These are phyloP conservation scores for Plectranthus barbatus DNA, from an alignment of 257 asterid species.

Conservation along the genomic window DNA sequence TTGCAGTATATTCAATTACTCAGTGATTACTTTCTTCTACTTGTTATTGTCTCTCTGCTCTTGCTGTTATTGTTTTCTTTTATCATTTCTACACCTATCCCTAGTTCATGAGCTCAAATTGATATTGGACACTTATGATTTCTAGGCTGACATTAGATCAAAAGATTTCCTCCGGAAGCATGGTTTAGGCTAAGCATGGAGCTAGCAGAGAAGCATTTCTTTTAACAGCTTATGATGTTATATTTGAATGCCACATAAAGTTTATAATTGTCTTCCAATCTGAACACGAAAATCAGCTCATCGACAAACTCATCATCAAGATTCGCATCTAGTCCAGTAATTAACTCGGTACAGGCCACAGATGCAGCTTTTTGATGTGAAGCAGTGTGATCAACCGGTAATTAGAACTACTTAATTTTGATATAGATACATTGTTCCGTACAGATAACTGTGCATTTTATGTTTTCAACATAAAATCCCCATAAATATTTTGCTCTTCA, in stretches of 20 bases:
- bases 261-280: no score
- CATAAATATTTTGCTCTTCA: neutral
- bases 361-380: neutral
- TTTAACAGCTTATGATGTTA: neutral
- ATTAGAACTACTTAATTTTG: neutral
- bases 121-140: neutral
- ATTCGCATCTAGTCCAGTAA: neutral
- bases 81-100: neutral
- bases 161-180: conserved; percentile 32
- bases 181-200: conserved; percentile 23
- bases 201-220: neutral
- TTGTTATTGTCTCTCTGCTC: neutral
- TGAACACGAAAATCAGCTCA: no score
- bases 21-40: no score
- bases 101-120: neutral
- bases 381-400: neutral
- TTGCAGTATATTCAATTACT: no score
- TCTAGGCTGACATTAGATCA: conserved; percentile 54
- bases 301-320: no score
- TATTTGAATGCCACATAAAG: neutral
- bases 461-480: neutral
- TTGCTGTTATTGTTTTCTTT: neutral
- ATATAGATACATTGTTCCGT: neutral
- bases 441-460: neutral
- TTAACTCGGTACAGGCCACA: neutral